These are phyloP conservation scores for Sporothrix euskadiensis DNA, from an alignment of 2,329 filamentous ascomycete genomes.

Conservation along the genomic window DNA sequence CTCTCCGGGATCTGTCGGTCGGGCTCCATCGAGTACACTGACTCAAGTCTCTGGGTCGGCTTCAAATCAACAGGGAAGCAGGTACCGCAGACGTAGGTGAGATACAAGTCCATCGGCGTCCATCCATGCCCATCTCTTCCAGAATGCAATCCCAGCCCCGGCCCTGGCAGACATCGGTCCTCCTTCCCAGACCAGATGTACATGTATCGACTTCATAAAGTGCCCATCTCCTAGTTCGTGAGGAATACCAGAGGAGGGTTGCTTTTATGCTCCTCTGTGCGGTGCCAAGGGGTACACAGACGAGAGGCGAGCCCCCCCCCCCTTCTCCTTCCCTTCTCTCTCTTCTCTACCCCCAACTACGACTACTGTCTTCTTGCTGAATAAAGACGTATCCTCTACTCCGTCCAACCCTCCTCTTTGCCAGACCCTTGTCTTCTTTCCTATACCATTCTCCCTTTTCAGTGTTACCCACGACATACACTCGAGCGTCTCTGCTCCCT, in stretches of 20 bases:
- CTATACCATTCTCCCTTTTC: constrained; percentile 17
- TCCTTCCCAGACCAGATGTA: constrained; percentile 3
- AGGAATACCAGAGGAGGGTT: not conserved
- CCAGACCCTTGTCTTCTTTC: not conserved
- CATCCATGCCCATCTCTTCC: not conserved
- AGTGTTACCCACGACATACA: constrained; percentile 4
- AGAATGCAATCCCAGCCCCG: not conserved
- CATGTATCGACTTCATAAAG: constrained; percentile 10
- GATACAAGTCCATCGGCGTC: not conserved
- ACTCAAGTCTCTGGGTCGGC: not conserved
- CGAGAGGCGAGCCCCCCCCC: not conserved
- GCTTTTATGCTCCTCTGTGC: not conserved
- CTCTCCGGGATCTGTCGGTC: not conserved
- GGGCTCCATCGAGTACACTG: not conserved
- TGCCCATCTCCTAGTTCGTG: constrained; percentile 2
- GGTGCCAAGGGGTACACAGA: constrained; percentile 5
- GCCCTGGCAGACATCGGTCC: not conserved
- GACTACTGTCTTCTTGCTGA: not conserved
- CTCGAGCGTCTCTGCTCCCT: constrained; percentile 11
- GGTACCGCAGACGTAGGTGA: not conserved
- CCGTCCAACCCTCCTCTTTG: not conserved
- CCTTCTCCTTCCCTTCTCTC: not conserved
- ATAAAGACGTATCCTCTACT: not conserved
- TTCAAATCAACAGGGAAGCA: not conserved
- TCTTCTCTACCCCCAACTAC: not conserved